Conservation (phyloP, 2,329 filamentous ascomycete genomes). For the Microdochium nivale region DNA sequence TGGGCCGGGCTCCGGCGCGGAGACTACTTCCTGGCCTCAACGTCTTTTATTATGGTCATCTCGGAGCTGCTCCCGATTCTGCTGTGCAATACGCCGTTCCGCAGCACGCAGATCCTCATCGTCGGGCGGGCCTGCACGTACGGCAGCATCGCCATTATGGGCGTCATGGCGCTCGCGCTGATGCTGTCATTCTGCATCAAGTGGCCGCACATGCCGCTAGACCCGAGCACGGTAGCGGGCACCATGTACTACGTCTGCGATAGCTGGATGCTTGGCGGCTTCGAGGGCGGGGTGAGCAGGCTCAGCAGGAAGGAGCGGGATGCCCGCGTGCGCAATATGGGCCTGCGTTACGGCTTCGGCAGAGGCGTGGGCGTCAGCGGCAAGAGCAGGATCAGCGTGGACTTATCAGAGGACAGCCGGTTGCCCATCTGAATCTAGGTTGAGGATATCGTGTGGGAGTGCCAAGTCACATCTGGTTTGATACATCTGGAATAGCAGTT, state of each 20-base stretch:
- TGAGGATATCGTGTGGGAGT: background rate
- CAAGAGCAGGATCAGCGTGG: background rate
- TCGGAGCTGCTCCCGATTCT: slow-evolving; percentile 28
- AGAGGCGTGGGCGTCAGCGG: slow-evolving; percentile 7
- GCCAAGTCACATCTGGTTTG: too few species aligned
- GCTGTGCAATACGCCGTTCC: slow-evolving; percentile 28
- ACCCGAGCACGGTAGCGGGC: slow-evolving; percentile 7
- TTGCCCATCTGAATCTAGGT: background rate
- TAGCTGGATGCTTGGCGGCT: slow-evolving; percentile 8
- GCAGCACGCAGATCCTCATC: slow-evolving; percentile 22
- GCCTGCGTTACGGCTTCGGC: slow-evolving; percentile 11
- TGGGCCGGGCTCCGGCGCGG: slow-evolving; percentile 22
- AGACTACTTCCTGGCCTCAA: slow-evolving; percentile 21
- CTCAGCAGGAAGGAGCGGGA: slow-evolving; percentile 9
- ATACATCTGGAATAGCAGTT: too few species aligned
- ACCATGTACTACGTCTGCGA: slow-evolving; percentile 4
- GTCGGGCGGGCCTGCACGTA: slow-evolving; percentile 22
- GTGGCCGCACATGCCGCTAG: slow-evolving; percentile 11
- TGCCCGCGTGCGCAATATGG: slow-evolving; percentile 7
- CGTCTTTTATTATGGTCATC: slow-evolving; percentile 22
- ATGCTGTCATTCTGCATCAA: slow-evolving; percentile 21
- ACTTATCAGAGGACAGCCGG: background rate
- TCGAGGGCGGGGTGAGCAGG: slow-evolving; percentile 8
- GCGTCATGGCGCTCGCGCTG: slow-evolving; percentile 25
- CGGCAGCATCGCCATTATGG: slow-evolving; percentile 21